These are phyloP conservation scores for Cryptococcus sp. DNA, from an alignment of 1,284 basidiomycete genomes.

Conservation along the genomic window DNA sequence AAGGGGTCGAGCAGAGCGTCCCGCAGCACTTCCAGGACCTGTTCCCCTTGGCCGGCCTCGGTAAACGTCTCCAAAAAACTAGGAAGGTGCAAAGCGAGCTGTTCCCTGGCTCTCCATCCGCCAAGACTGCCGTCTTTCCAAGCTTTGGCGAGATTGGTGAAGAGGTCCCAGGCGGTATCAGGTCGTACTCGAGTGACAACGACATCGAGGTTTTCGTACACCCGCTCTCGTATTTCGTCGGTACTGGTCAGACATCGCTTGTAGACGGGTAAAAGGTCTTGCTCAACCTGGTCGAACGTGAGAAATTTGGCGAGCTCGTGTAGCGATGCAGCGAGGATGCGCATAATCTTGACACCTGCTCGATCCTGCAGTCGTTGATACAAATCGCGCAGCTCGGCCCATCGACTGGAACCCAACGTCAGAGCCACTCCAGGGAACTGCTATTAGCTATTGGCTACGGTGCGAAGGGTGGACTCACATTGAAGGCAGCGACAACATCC, in stretches of 20 bases:
- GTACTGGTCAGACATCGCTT: conserved; percentile 58
- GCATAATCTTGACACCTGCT: conserved; percentile 53
- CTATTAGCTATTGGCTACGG: background rate
- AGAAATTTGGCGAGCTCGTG: conserved; percentile 87
- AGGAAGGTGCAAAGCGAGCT: conserved; percentile 57
- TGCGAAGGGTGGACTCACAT: conserved; percentile 46
- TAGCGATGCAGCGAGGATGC: conserved; percentile 63
- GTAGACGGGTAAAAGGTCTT: conserved; percentile 72
- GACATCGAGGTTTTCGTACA: conserved; percentile 56
- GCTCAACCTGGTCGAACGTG: conserved; percentile 60
- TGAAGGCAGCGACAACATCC: conserved; percentile 85
- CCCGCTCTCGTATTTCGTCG: conserved; percentile 59
- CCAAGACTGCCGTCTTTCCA: conserved; percentile 62
- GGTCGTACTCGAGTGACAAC: conserved; percentile 57
- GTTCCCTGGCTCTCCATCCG: conserved; percentile 80
- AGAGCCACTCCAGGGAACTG: conserved; percentile 80
- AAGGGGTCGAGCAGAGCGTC: conserved; percentile 71
- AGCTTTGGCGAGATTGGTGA: conserved; percentile 54
- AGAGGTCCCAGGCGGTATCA: conserved; percentile 53
- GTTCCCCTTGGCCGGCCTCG: conserved; percentile 36
- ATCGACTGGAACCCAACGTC: conserved; percentile 70
- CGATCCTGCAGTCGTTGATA: conserved; percentile 57
- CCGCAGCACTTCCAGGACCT: conserved; percentile 53
- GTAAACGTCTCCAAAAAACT: conserved; percentile 49
- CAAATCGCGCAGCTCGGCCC: conserved; percentile 66